phyloP scores from a whole-genome alignment of 768 basidiomycete genomes.

The Dentipellis fragilis region DNA sequence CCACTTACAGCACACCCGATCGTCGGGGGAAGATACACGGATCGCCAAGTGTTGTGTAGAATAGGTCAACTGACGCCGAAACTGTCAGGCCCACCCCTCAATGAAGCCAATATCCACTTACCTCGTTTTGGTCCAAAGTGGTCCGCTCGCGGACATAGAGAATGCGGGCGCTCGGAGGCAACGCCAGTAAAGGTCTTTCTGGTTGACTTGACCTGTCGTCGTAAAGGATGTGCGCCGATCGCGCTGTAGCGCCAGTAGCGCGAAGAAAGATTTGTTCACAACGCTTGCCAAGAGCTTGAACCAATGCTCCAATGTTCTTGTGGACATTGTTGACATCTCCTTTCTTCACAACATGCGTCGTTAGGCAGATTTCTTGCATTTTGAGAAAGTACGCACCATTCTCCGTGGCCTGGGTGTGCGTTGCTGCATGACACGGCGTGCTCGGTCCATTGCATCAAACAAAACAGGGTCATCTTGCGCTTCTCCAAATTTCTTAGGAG shows the following conservation, averaged over 20 bases:
- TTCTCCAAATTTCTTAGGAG: conserved; percentile 38
- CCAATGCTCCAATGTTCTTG: conserved; percentile 56
- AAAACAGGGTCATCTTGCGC: conserved; percentile 27
- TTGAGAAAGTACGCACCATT: too few species aligned
- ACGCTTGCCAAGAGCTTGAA: conserved; percentile 48
- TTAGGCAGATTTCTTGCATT: too few species aligned
- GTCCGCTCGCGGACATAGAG: conserved; percentile 12
- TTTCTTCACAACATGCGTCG: too few species aligned
- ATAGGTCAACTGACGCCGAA: background rate
- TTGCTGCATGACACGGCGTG: conserved; percentile 23
- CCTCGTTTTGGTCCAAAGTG: conserved; percentile 8
- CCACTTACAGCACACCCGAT: conserved; percentile 37
- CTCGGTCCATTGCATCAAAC: conserved; percentile 34
- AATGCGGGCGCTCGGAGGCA: background rate
- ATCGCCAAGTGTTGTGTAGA: conserved; percentile 11
- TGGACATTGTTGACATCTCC: too few species aligned
- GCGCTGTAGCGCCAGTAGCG: conserved; percentile 53
- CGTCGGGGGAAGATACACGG: conserved; percentile 11
- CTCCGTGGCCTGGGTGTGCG: too few species aligned
- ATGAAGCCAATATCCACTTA: conserved; percentile 8
- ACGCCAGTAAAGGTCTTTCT: too few species aligned
- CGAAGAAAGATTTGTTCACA: conserved; percentile 55
- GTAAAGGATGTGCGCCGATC: conserved; percentile 32
- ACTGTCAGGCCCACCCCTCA: background rate
- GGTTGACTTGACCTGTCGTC: background rate